Conservation (phyloP, 2,329 filamentous ascomycete genomes). For the Alternaria arbusti region DNA sequence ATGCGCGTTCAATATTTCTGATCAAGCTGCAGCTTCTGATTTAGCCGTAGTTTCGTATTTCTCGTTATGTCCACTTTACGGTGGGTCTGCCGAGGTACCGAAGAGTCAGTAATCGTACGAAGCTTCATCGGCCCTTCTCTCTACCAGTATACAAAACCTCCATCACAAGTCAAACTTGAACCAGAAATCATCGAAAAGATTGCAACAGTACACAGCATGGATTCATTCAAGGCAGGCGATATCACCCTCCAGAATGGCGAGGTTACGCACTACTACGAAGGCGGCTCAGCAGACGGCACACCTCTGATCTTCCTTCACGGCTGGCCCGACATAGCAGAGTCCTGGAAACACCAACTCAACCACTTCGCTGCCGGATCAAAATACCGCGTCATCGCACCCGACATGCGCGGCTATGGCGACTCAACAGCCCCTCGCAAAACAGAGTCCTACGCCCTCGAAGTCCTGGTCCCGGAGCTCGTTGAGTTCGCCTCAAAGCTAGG, state of each 20-base stretch:
- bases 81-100: neutral
- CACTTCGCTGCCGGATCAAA: constrained; percentile 38
- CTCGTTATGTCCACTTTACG: neutral
- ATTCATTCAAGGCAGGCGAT: constrained; percentile 19
- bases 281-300: constrained; percentile 25
- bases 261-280: constrained; percentile 33
- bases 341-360: constrained; percentile 45
- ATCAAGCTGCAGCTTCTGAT: neutral
- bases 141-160: too few relatives aligned
- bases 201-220: constrained; percentile 9
- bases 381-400: constrained; percentile 31
- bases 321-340: constrained; percentile 47
- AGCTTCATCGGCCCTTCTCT: neutral
- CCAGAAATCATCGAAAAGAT: too few relatives aligned
- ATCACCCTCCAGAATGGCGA: constrained; percentile 29
- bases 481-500: constrained; percentile 50
- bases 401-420: constrained; percentile 48
- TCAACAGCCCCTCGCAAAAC: constrained; percentile 36
- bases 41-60: neutral
- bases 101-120: neutral
- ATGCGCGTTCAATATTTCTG: neutral
- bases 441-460: constrained; percentile 41
- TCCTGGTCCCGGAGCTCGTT: constrained; percentile 36
- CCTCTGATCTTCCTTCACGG: constrained; percentile 38
- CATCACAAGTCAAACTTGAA: too few relatives aligned